Evolutionary conservation across 306 rosid genomes (phyloP).

Genomic region (Citrullus colocynthis): DNA sequence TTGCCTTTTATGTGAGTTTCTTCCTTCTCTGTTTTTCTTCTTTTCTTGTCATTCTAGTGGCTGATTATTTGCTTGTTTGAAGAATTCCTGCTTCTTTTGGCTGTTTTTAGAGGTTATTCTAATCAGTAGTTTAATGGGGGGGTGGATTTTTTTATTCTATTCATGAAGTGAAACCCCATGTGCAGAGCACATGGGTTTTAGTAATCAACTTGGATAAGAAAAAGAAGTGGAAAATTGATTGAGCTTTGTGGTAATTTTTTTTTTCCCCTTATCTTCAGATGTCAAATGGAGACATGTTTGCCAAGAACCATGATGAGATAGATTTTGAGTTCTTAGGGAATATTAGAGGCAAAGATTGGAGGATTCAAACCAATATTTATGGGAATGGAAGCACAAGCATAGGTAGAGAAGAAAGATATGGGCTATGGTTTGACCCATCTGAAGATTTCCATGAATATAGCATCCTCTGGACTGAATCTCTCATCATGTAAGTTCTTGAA

Average conservation of each 20-base stretch:
- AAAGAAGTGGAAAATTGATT: not conserved
- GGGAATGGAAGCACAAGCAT: conserved; percentile 88
- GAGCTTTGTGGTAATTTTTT: not conserved
- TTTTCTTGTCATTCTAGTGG: not conserved
- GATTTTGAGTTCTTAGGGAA: conserved; percentile 95
- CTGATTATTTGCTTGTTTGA: not conserved
- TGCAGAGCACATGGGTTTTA: not conserved
- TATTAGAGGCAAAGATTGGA: conserved; percentile 92
- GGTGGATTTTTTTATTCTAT: not conserved
- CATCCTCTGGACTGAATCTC: conserved; percentile 75
- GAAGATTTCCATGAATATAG: conserved; percentile 78
- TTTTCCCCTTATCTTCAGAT: conserved; percentile 29
- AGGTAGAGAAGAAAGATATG: conserved; percentile 89
- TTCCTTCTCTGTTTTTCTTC: not conserved
- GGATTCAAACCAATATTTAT: conserved; percentile 87
- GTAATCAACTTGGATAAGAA: not conserved
- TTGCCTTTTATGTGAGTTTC: conserved; percentile 89
- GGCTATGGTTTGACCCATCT: conserved; percentile 89
- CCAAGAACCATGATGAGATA: conserved; percentile 84
- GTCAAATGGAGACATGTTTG: conserved; percentile 82
- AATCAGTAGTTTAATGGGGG: not conserved
- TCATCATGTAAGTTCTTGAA: conserved; percentile 54
- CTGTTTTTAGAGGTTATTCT: not conserved
- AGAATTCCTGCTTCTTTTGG: not conserved
- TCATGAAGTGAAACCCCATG: not conserved